Percentiles rank a stretch among this genome's conserved stretches.
Conservation (phyloP, 148 eudicot species). For the Gaultheria prostrata region DNA sequence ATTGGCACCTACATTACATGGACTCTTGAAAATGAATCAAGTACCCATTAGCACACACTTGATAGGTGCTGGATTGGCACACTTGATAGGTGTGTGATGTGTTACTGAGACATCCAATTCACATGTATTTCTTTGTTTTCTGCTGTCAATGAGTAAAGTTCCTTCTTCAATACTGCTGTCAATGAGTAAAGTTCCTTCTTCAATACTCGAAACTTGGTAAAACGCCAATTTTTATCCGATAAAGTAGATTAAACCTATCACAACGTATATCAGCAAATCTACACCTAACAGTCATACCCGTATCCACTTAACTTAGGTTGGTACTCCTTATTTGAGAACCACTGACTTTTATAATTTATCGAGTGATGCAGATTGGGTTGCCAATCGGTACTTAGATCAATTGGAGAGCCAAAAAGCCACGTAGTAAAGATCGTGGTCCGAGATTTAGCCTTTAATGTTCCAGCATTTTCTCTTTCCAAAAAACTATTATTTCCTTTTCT, state of each 20-base stretch:
- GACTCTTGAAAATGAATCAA: background rate
- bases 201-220: background rate
- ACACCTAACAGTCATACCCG: background rate
- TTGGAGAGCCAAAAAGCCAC: too few relatives aligned
- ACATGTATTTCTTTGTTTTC: background rate
- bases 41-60: background rate
- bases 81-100: background rate
- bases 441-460: too few relatives aligned
- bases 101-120: background rate
- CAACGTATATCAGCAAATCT: background rate
- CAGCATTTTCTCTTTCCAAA: too few relatives aligned
- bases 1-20: background rate
- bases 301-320: background rate
- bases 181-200: background rate
- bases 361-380: too few relatives aligned
- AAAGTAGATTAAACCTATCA: background rate
- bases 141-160: background rate
- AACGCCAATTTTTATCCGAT: background rate
- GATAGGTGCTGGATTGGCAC: background rate
- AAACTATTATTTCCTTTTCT: too few relatives aligned
- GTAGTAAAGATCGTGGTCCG: too few relatives aligned
- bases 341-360: background rate
- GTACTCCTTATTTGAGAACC: background rate
- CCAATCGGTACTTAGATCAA: too few relatives aligned
- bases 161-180: background rate